Conservation (phyloP, 148 eudicot genomes). For the Nepenthes mirabilis region DNA sequence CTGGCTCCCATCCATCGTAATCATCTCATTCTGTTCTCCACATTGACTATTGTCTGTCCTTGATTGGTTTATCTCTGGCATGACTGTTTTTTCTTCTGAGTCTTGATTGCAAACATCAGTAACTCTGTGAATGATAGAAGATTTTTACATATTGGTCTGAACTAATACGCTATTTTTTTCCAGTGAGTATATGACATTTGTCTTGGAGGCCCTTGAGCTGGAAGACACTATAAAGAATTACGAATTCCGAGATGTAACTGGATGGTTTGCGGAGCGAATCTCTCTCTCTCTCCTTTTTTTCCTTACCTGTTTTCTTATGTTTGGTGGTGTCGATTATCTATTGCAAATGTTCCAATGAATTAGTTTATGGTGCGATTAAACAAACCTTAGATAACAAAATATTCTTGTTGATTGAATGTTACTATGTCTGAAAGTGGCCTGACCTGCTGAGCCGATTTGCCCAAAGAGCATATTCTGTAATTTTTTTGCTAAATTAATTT, state of each 20-base stretch:
- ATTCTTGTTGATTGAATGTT: background rate
- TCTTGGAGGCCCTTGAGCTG: conserved; percentile 77
- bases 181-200: conserved; percentile 78
- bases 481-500: no score
- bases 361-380: no score
- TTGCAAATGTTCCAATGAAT: background rate
- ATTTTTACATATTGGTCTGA: background rate
- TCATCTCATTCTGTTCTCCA: no score
- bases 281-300: background rate
- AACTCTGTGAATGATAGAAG: no score
- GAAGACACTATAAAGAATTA: conserved; percentile 80
- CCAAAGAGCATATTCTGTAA: no score
- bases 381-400: no score
- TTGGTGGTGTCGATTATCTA: background rate
- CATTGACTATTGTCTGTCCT: no score
- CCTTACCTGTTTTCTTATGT: background rate
- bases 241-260: conserved; percentile 53
- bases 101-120: background rate
- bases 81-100: no score
- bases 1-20: no score
- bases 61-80: no score
- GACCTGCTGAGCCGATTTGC: no score
- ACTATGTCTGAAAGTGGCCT: background rate
- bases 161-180: conserved; percentile 11
- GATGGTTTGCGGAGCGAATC: conserved; percentile 41